Base-by-base conservation (phyloP, 169 alveolate genomes). In the Cryptosporidium xiaoi region DNA sequence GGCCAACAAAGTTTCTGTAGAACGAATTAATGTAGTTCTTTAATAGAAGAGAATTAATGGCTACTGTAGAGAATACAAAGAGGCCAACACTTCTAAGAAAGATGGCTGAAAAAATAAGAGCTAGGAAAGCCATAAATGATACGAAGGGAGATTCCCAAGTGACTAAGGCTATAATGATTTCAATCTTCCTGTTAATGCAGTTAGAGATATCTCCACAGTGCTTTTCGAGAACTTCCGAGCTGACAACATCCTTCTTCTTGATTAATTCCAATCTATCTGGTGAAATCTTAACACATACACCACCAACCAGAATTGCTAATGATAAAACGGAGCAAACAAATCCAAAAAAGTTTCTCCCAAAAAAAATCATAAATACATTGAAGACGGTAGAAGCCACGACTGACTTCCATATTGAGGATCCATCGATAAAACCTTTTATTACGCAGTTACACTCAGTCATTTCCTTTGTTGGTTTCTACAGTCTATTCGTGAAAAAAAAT, bases 331-430 rank as follows among this genome's bases (percentile, higher is more conserved):
- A 77, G 50, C 87, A 77, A 44, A 50, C 15, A 44, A 77, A 62
- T 24, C 87, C 87, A 60, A 77, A 77, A 51, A 77, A 77, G 7
- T 24, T 44, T 10, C 64, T 77, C 13, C 87, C 87, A 77, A 77
- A 77, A 40, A 77, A 77, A 6, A 77, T 40, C 65, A 77, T 77
- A 27, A 56, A 77, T 7, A 62, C 29, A 18, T 77, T 77, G 64
- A 77, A 77, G 40, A 62, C n/a, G 29, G 87, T 62, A 16, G 71
- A 60, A 24, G 71, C 87, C 40, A 56, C 71, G 2, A 62, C 87
- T 33, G 87, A 77, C 64, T 77, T 77, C 87, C 87, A 77, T 29
- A 77, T 29, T 36, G 87, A 77, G 18, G 69, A 34, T 6, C 87
- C 87, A 77, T 62, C 64, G 2, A 77, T 20, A 34, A 62, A 56